Evolutionary conservation across 2,329 filamentous ascomycete species (phyloP), one percentile per base, ranked within the genome.

Genomic region (Tolypocladium tundrense): DNA sequence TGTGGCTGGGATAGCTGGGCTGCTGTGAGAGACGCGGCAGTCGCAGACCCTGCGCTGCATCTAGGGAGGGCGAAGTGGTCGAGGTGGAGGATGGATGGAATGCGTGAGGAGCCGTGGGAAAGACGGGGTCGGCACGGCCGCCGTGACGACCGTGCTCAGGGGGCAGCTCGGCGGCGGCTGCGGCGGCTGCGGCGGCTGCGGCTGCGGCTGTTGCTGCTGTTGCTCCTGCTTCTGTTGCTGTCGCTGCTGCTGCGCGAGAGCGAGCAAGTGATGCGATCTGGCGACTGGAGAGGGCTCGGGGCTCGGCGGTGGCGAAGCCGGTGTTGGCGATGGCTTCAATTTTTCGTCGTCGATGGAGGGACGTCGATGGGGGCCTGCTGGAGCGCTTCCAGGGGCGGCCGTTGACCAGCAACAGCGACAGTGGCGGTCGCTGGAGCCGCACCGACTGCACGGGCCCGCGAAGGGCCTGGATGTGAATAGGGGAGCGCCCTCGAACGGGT

Each of bases 71-170:
- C 58, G 64, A 58, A 57, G 61, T 45, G 59, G 63, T 57, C 58
- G 64, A 59, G 55, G 60, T 43, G 59, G 62, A 60, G 56, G 60
- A 54, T 59, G 62, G 57, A 61, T 64, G 62, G 67, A 69, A 69
- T 68, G 73, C 69, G 73, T 74, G 70, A 63, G 78, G 73, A 79
- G 76, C 77, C 78, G 77, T 80, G 71, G 76, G 74, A 72, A 72
- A 67, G 68, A 72, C 63, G 64, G 62, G 63, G 67, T 64, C 64
- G 69, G 70, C 73, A 74, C 75, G 71, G 71, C 75, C 75, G 77
- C 70, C 69, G 70, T 66, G 66, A 77, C 73, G 76, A 77, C 75
- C 72, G 74, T 75, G 73, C 68, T 67, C 63, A 60, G 59, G 60
- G 48, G 62, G 59, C 54, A 35, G 40, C 53, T n/a, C 14, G 53